phyloP scores from a whole-genome alignment of 768 basidiomycete species.

The Royoungia palumana region DNA sequence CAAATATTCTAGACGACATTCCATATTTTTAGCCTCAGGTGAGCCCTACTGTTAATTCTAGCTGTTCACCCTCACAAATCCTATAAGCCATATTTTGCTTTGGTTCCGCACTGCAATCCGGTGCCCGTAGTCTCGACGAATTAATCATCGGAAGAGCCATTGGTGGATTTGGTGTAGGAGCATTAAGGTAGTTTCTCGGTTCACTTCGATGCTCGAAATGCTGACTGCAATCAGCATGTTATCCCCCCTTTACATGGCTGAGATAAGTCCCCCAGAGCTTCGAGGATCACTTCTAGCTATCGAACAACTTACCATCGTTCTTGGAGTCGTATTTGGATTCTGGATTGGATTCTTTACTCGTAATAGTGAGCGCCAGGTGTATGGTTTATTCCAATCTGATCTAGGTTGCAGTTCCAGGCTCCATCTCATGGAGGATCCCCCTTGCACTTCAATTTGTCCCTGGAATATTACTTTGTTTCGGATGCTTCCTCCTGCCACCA shows the following conservation, averaged over 20 bases:
- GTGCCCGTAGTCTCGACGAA: constrained; percentile 51
- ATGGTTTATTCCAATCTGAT: neutral
- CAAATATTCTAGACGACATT: constrained; percentile 58
- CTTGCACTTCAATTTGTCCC: constrained; percentile 70
- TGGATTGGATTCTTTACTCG: constrained; percentile 80
- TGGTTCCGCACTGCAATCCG: constrained; percentile 67
- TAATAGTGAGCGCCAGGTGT: constrained; percentile 40
- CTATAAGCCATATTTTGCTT: constrained; percentile 61
- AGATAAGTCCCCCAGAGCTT: constrained; percentile 78
- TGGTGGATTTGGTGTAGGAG: constrained; percentile 80
- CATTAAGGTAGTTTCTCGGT: constrained; percentile 47
- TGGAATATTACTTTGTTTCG: constrained; percentile 60
- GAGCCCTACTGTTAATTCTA: constrained; percentile 19
- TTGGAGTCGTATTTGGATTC: constrained; percentile 79
- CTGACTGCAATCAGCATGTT: constrained; percentile 52
- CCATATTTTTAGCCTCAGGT: constrained; percentile 71
- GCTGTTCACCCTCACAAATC: neutral
- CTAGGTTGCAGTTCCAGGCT: constrained; percentile 46
- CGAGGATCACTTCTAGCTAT: constrained; percentile 76
- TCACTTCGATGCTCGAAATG: constrained; percentile 1
- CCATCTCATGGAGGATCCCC: constrained; percentile 75
- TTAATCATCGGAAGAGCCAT: constrained; percentile 69
- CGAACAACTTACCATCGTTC: constrained; percentile 77
- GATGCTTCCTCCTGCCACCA: constrained; percentile 48
- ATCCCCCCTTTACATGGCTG: constrained; percentile 79